Evolutionary conservation across 352 stramenopile species (phyloP).

Genomic region (Globisporangium alternatum): DNA sequence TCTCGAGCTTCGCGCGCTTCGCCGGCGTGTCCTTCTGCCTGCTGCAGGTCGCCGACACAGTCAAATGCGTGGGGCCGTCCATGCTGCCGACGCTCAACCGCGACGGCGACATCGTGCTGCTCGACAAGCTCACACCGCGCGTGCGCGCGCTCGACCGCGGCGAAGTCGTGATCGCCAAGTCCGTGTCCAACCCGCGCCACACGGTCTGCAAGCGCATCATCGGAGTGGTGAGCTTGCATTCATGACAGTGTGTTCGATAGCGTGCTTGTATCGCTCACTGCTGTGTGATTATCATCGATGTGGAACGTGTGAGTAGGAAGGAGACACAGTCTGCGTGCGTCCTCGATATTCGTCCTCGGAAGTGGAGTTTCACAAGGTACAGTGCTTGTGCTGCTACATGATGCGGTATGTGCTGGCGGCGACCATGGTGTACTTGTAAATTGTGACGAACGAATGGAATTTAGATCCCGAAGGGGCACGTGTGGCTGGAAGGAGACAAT

Average conservation of each 20-base stretch:
- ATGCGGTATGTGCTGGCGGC: background rate
- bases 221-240: constrained; percentile 34
- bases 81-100: constrained; percentile 91
- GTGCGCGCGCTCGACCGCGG: constrained; percentile 63
- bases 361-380: constrained; percentile 73
- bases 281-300: background rate
- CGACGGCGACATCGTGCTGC: constrained; percentile 87
- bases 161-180: constrained; percentile 89
- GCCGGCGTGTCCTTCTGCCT: constrained; percentile 69
- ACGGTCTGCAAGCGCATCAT: constrained; percentile 91
- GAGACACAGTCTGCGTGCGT: constrained; percentile 74
- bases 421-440: constrained; percentile 2
- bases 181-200: constrained; percentile 76
- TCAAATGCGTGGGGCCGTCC: constrained; percentile 87
- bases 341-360: constrained; percentile 68
- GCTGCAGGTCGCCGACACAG: constrained; percentile 66
- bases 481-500: constrained; percentile 98
- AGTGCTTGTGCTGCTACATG: background rate
- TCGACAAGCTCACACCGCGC: constrained; percentile 84
- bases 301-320: constrained; percentile 34
- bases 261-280: background rate
- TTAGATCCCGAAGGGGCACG: constrained; percentile 86
- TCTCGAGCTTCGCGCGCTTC: constrained; percentile 77
- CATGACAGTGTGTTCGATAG: background rate
- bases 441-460: background rate